phyloP scores from a whole-genome alignment of 179 eudicot genomes.

The Silene coronaria region DNA sequence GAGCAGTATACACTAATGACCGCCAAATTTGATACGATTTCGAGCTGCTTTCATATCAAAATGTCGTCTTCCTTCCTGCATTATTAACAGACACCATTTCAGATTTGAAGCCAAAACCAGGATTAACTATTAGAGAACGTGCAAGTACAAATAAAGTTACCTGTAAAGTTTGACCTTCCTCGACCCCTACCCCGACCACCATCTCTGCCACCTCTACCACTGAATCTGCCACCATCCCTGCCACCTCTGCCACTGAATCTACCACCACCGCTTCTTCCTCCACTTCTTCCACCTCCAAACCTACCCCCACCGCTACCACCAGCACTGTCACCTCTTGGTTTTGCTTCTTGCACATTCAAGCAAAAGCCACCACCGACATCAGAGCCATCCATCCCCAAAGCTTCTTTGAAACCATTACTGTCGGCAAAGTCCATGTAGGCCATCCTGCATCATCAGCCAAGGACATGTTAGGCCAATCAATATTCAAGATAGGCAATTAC shows the following conservation, averaged over 20 bases:
- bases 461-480: background rate
- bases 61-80: conserved; percentile 6
- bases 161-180: background rate
- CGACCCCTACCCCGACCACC: conserved; percentile 6
- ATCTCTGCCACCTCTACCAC: conserved; percentile 1
- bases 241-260: conserved; percentile 1
- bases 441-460: conserved; percentile 35
- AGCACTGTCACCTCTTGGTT: conserved; percentile 39
- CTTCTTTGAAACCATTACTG: conserved; percentile 31
- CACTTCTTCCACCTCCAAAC: conserved; percentile 28
- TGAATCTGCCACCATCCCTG: background rate
- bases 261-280: background rate
- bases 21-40: background rate
- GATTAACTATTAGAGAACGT: too few species aligned
- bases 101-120: too few species aligned
- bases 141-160: too few species aligned
- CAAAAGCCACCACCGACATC: conserved; percentile 40
- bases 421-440: conserved; percentile 57
- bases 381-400: conserved; percentile 43
- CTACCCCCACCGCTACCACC: conserved; percentile 27
- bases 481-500: background rate
- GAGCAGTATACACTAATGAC: background rate
- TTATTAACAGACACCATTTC: background rate
- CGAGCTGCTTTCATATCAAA: too few species aligned
- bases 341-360: conserved; percentile 52